phyloP scores from a whole-genome alignment of 176 grass and related monocot species.

The Cenchrus purpureus region DNA sequence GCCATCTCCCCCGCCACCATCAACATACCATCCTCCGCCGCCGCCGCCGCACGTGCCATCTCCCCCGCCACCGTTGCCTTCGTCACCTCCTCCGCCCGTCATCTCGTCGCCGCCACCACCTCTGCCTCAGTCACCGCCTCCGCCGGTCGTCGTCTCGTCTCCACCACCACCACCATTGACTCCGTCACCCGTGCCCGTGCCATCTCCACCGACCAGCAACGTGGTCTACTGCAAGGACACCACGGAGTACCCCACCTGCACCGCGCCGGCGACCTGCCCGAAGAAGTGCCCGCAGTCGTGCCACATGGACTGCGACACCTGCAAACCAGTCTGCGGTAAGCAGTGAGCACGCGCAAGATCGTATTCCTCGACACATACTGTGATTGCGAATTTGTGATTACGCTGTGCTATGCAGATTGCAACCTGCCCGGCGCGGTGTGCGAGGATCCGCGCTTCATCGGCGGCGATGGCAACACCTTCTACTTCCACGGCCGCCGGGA shows the following conservation, averaged over 20 bases:
- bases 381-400: too few relatives aligned
- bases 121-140: not conserved
- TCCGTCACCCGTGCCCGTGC: not conserved
- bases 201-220: not conserved
- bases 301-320: slow-evolving; percentile 34
- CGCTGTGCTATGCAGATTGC: not conserved
- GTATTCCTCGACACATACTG: not conserved
- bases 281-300: slow-evolving; percentile 3
- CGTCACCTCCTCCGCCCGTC: not conserved
- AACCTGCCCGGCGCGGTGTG: slow-evolving; percentile 31
- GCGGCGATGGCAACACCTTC: slow-evolving; percentile 47
- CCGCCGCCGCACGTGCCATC: not conserved
- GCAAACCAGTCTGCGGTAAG: slow-evolving; percentile 9
- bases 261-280: slow-evolving; percentile 12
- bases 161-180: not conserved
- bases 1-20: not conserved
- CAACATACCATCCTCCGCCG: not conserved
- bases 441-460: slow-evolving; percentile 42
- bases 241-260: slow-evolving; percentile 12
- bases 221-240: slow-evolving; percentile 26
- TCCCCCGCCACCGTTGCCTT: not conserved
- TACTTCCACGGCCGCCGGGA: slow-evolving; percentile 37
- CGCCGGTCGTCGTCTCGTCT: not conserved
- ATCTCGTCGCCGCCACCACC: not conserved
- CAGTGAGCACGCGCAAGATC: not conserved